Base-by-base conservation (phyloP, 1,139 yeast species). In the Yarrowia galli region DNA sequence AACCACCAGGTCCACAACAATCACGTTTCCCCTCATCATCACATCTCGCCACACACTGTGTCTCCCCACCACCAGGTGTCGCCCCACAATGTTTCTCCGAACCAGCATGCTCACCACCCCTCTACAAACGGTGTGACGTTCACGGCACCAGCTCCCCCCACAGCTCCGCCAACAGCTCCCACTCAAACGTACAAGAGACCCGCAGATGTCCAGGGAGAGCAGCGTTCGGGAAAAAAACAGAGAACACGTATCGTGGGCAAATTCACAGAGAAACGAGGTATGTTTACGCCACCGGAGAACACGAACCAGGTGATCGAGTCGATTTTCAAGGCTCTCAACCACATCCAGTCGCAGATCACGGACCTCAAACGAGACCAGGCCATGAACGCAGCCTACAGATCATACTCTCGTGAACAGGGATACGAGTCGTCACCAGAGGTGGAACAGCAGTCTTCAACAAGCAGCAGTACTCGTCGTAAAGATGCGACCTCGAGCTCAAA, bases 341-440 rank as follows among this genome's bases (percentile, higher is more conserved):
- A 61, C 18, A 61, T 61, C 46, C 66, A 61, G 66, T 23, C 45
- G 15, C 66, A 61, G 16, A 46, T 61, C 36, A 61, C 56, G 3
- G 66, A 61, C 46, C 66, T 61, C 46, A 61, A 61, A 18, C 43
- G 66, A 12, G 66, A 61, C 36, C 66, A 48, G 36, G 66, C 66
- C 15, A 46, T 61, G 54, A 46, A 23, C 36, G 56, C 66, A 8
- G 66, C 66, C 15, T 48, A 46, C 56, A 35, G 49, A 35, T 61
- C 66, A 25, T 58, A 58, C 51, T 58, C 64, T 2, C 40, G 64
- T 16, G 64, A 58, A 5, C 64, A 58, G 28, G 66, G 56, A 3
- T 61, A 46, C 25, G 56, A 48, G 38, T 48, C 56, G 36, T 61
- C 66, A 23, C 66, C 66, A 6, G 66, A 61, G 8, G 36, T 46